phyloP scores from a whole-genome alignment of 2,329 filamentous ascomycete species.

The Talaromyces atroroseus region DNA sequence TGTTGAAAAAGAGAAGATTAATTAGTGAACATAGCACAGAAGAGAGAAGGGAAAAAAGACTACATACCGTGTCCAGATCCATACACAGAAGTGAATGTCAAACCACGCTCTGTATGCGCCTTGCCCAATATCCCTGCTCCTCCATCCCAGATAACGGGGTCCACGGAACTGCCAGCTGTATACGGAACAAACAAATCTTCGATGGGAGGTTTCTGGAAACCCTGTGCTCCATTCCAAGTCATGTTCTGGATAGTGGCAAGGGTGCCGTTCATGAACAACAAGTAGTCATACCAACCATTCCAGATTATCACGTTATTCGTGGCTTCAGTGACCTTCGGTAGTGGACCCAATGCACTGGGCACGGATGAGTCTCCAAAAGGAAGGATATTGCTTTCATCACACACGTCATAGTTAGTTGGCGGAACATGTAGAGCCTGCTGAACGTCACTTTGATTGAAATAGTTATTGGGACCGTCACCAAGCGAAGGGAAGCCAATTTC shows the following conservation, averaged over 20 bases:
- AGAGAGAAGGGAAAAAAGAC: background rate
- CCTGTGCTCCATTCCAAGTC: constrained; percentile 69
- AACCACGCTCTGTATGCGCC: constrained; percentile 65
- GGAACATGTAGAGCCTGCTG: constrained; percentile 61
- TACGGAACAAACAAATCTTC: constrained; percentile 54
- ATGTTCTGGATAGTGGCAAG: constrained; percentile 74
- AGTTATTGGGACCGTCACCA: constrained; percentile 56
- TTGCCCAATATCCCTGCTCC: constrained; percentile 65
- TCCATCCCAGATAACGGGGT: constrained; percentile 47
- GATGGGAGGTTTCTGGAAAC: constrained; percentile 65
- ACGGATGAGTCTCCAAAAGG: constrained; percentile 46
- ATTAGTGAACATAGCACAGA: background rate
- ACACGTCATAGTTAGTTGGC: constrained; percentile 25
- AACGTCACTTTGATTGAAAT: constrained; percentile 67
- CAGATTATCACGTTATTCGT: constrained; percentile 69
- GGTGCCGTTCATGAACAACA: constrained; percentile 65
- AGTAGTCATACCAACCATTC: constrained; percentile 68
- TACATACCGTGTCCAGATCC: constrained; percentile 13
- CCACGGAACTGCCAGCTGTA: constrained; percentile 29
- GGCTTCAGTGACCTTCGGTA: constrained; percentile 65
- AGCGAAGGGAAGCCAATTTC: constrained; percentile 58
- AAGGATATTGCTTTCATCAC: constrained; percentile 33
- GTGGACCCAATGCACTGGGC: constrained; percentile 29
- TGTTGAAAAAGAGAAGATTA: background rate
- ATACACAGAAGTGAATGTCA: constrained; percentile 15